Conservation (phyloP, 2,329 filamentous ascomycete genomes). For the Stylonectria norvegica region DNA sequence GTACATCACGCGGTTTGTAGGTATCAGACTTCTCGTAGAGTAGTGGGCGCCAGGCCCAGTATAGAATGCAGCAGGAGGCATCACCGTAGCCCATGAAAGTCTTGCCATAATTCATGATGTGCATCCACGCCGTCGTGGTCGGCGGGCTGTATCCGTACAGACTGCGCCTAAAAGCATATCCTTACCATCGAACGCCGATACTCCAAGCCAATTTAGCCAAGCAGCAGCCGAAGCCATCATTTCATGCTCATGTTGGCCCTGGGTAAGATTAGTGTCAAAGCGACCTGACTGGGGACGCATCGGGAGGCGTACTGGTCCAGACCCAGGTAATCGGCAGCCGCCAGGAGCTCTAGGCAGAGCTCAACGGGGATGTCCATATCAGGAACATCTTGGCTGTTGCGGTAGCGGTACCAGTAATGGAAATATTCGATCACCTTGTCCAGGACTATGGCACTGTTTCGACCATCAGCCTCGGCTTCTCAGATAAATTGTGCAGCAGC, state of each 20-base stretch:
- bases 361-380: constrained; percentile 80
- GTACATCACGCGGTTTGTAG: too few species aligned
- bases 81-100: background rate
- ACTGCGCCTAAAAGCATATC: background rate
- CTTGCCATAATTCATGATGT: constrained; percentile 16
- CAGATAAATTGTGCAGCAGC: constrained; percentile 10
- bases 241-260: constrained; percentile 39
- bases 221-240: constrained; percentile 18
- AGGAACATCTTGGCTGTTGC: constrained; percentile 66
- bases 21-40: background rate
- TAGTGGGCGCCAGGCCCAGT: too few species aligned
- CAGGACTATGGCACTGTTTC: constrained; percentile 63
- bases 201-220: constrained; percentile 17
- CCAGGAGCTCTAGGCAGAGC: constrained; percentile 72
- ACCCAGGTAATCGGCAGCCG: constrained; percentile 73
- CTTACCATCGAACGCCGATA: constrained; percentile 13
- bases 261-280: constrained; percentile 29
- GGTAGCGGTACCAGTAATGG: constrained; percentile 75
- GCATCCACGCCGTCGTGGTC: background rate
- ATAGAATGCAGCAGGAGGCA: too few species aligned
- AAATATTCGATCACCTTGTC: constrained; percentile 83
- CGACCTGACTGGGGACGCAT: constrained; percentile 22
- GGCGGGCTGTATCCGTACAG: constrained; percentile 6
- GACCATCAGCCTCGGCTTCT: constrained; percentile 22
- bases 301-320: constrained; percentile 51